These are phyloP conservation scores for Psilocybe subaeruginosa DNA, from an alignment of 768 basidiomycete species.

Conservation along the genomic window DNA sequence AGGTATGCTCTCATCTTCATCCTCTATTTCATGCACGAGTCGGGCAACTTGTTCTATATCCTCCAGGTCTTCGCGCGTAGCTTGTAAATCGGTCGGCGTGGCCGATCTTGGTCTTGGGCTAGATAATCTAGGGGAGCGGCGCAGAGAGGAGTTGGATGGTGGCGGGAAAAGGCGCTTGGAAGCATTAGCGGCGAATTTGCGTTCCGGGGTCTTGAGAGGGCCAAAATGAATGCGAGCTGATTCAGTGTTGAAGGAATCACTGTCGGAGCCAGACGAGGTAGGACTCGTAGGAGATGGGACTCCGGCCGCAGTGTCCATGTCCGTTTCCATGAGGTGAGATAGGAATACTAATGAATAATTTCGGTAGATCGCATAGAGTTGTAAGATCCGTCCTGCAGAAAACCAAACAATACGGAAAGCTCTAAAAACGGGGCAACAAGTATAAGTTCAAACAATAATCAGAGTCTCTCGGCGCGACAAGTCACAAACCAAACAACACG, in stretches of 20 bases:
- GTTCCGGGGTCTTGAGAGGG: slow-evolving; percentile 56
- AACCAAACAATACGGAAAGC: not conserved
- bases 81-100: slow-evolving; percentile 15
- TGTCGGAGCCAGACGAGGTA: slow-evolving; percentile 36
- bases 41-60: slow-evolving; percentile 27
- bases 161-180: slow-evolving; percentile 31
- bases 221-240: slow-evolving; percentile 52
- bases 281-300: slow-evolving; percentile 19
- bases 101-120: slow-evolving; percentile 35
- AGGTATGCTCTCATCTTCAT: slow-evolving; percentile 31
- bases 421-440: slow-evolving; percentile 3
- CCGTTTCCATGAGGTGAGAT: slow-evolving; percentile 11
- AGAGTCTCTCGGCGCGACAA: slow-evolving; percentile 20
- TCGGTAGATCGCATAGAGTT: slow-evolving; percentile 8
- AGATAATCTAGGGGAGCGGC: slow-evolving; percentile 56
- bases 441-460: slow-evolving; percentile 25
- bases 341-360: not conserved
- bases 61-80: slow-evolving; percentile 29
- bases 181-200: slow-evolving; percentile 38
- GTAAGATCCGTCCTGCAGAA: not conserved
- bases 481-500: slow-evolving; percentile 27
- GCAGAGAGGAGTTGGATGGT: slow-evolving; percentile 30
- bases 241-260: slow-evolving; percentile 44
- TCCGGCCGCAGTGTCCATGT: slow-evolving; percentile 21
- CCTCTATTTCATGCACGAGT: slow-evolving; percentile 30